Evolutionary conservation across 2,329 filamentous ascomycete genomes (phyloP).

Genomic region (Geoglossum cookeanum): DNA sequence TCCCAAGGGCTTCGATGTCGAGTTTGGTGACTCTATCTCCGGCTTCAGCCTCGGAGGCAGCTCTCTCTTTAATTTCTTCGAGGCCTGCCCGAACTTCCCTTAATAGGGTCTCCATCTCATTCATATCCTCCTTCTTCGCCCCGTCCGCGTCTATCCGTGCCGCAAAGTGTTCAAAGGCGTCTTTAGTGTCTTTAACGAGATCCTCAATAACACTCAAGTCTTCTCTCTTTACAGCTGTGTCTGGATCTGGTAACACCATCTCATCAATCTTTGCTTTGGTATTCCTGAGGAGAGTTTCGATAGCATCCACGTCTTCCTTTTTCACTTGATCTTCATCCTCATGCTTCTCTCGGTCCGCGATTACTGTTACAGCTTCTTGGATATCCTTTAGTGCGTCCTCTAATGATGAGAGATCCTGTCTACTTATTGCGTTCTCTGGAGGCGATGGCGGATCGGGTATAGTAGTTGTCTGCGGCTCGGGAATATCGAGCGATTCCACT

Average conservation of each 20-base stretch:
- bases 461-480: conserved; percentile 6
- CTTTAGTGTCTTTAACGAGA: conserved; percentile 56
- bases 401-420: conserved; percentile 32
- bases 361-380: conserved; percentile 28
- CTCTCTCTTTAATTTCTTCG: conserved; percentile 44
- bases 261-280: conserved; percentile 80
- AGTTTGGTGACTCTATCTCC: conserved; percentile 55
- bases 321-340: conserved; percentile 36
- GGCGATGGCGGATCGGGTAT: neutral
- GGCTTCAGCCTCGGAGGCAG: conserved; percentile 25
- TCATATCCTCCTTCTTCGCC: conserved; percentile 62
- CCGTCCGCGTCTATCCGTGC: conserved; percentile 46
- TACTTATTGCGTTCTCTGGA: conserved; percentile 24
- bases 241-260: conserved; percentile 43
- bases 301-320: conserved; percentile 74
- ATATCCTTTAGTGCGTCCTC: conserved; percentile 21
- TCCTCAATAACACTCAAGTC: conserved; percentile 43
- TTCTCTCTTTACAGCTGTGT: conserved; percentile 45
- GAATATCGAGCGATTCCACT: conserved; percentile 53
- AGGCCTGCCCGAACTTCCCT: conserved; percentile 57
- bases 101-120: conserved; percentile 56
- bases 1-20: conserved; percentile 63
- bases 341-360: conserved; percentile 23
- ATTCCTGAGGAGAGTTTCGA: conserved; percentile 77
- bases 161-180: conserved; percentile 46